Percentiles rank a stretch among this genome's conserved stretches.
These are phyloP conservation scores for Tolypocladium endophyticum DNA, from an alignment of 2,329 filamentous ascomycete genomes.

Conservation along the genomic window DNA sequence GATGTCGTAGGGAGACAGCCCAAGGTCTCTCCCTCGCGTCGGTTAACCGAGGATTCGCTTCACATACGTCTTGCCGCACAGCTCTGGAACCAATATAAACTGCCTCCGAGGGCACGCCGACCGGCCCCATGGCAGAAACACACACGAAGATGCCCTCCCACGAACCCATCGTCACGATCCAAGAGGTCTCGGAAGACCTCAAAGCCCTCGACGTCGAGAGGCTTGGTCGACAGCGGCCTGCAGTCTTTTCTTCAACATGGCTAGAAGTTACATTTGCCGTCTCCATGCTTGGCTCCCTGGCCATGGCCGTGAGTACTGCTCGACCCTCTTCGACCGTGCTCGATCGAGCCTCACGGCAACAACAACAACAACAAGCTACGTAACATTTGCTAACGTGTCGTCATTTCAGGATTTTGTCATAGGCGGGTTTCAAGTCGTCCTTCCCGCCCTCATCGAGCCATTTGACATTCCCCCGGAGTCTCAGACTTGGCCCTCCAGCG, in stretches of 20 bases:
- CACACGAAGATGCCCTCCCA: constrained; percentile 2
- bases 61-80: not conserved
- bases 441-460: constrained; percentile 51
- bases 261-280: constrained; percentile 49
- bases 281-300: constrained; percentile 47
- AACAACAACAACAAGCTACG: not conserved
- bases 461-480: constrained; percentile 52
- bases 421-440: constrained; percentile 61
- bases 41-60: not conserved
- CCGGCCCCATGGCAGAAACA: constrained; percentile 2
- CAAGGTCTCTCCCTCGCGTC: not conserved
- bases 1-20: not conserved
- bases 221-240: constrained; percentile 48
- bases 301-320: constrained; percentile 36
- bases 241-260: constrained; percentile 38
- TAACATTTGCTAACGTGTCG: not conserved
- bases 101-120: not conserved
- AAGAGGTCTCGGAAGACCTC: constrained; percentile 8
- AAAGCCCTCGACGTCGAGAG: constrained; percentile 32
- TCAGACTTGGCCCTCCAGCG: constrained; percentile 53
- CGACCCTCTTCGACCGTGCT: not conserved
- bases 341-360: not conserved
- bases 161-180: constrained; percentile 3
- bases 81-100: constrained; percentile 3
- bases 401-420: constrained; percentile 54